Conservation (phyloP, 257 asterid species). For the Solanum ossicruentum region DNA sequence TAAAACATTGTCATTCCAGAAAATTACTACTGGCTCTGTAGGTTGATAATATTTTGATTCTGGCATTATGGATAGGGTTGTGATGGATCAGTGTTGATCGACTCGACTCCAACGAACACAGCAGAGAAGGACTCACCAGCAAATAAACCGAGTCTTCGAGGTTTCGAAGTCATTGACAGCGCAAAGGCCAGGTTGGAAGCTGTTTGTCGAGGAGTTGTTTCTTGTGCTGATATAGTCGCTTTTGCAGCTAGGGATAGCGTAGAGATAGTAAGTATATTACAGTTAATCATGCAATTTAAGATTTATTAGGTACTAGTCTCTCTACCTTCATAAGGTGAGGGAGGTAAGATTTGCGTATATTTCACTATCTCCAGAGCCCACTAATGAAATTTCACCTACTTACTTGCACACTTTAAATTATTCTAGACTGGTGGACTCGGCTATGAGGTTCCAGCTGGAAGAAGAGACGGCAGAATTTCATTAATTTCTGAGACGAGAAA, state of each 20-base stretch:
- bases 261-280: slow-evolving; percentile 31
- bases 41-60: background rate
- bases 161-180: slow-evolving; percentile 50
- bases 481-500: slow-evolving; percentile 32
- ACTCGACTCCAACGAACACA: slow-evolving; percentile 34
- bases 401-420: background rate
- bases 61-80: slow-evolving; percentile 43
- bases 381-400: background rate
- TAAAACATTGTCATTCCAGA: too few relatives aligned
- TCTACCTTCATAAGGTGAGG: background rate
- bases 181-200: slow-evolving; percentile 52
- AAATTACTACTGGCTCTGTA: background rate
- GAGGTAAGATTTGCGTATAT: background rate
- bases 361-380: too few relatives aligned
- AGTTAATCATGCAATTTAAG: background rate
- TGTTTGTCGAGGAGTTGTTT: slow-evolving; percentile 39
- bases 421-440: slow-evolving; percentile 49
- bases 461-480: slow-evolving; percentile 73
- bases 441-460: slow-evolving; percentile 57
- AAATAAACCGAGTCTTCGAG: slow-evolving; percentile 66
- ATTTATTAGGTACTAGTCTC: background rate
- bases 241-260: slow-evolving; percentile 79
- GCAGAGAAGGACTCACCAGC: slow-evolving; percentile 77
- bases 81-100: slow-evolving; percentile 72
- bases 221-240: slow-evolving; percentile 80